These are phyloP conservation scores for Eleusine coracana DNA, from an alignment of 176 grass and related monocot genomes.

Conservation along the genomic window DNA sequence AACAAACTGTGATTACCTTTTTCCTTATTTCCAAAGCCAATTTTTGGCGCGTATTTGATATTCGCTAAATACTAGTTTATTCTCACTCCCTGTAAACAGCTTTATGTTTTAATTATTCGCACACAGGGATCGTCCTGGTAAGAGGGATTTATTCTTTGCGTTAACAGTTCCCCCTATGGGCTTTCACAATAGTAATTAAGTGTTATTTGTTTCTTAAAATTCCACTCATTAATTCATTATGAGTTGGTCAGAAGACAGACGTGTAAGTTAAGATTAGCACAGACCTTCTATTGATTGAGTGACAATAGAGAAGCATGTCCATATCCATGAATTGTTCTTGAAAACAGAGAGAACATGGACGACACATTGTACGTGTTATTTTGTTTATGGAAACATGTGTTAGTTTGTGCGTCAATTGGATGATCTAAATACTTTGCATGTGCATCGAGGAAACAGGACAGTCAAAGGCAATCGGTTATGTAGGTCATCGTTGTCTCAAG, in stretches of 20 bases:
- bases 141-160: background rate
- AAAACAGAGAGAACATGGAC: background rate
- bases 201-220: no score
- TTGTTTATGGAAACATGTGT: background rate
- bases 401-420: background rate
- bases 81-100: background rate
- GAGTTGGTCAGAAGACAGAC: background rate
- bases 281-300: background rate
- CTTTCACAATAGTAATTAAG: background rate
- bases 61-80: background rate
- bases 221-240: background rate
- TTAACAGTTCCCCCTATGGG: no score
- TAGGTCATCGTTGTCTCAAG: background rate
- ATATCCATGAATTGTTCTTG: background rate
- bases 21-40: background rate
- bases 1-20: constrained; percentile 3
- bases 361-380: background rate
- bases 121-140: background rate
- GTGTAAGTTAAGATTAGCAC: background rate
- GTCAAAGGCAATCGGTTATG: background rate
- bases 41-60: background rate
- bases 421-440: background rate
- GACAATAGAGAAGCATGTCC: background rate
- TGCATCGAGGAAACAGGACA: background rate
- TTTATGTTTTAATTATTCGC: background rate